phyloP scores from a whole-genome alignment of 495 filamentous ascomycete species.

The Halenospora varia region DNA sequence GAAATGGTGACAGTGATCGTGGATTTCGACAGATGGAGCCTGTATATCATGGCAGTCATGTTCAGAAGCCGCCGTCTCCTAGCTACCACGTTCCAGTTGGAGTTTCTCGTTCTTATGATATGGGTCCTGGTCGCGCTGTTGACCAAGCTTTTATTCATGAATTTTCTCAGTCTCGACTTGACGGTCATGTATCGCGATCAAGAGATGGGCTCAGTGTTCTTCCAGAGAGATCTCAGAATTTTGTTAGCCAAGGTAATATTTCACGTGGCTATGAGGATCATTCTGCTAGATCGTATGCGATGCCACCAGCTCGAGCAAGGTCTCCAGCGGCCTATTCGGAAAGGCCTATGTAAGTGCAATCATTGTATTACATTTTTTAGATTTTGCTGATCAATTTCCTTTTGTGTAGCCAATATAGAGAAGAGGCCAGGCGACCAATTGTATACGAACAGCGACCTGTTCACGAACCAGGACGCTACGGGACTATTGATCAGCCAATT shows the following conservation, averaged over 20 bases:
- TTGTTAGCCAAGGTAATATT: background rate
- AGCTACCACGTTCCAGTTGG: conserved; percentile 4
- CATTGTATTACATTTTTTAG: background rate
- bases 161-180: conserved; percentile 25
- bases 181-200: conserved; percentile 4
- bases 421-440: background rate
- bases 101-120: conserved; percentile 20
- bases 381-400: background rate
- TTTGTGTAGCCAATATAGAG: background rate
- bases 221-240: conserved; percentile 9
- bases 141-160: conserved; percentile 17
- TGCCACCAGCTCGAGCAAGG: conserved; percentile 13
- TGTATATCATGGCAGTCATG: conserved; percentile 4
- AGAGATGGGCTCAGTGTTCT: conserved; percentile 8
- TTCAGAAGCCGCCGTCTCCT: conserved; percentile 7
- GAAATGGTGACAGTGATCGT: conserved; percentile 5
- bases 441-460: background rate
- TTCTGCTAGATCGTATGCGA: conserved; percentile 15
- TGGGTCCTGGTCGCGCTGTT: conserved; percentile 3
- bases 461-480: background rate
- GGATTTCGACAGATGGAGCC: conserved; percentile 7
- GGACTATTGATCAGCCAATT: background rate
- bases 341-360: conserved; percentile 22
- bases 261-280: conserved; percentile 10
- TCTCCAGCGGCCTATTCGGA: conserved; percentile 18